A percentile compares a stretch with the other conserved stretches of the same genome.
Conservation (phyloP, 331 rosid genomes). For the Stylosanthes scabra region DNA sequence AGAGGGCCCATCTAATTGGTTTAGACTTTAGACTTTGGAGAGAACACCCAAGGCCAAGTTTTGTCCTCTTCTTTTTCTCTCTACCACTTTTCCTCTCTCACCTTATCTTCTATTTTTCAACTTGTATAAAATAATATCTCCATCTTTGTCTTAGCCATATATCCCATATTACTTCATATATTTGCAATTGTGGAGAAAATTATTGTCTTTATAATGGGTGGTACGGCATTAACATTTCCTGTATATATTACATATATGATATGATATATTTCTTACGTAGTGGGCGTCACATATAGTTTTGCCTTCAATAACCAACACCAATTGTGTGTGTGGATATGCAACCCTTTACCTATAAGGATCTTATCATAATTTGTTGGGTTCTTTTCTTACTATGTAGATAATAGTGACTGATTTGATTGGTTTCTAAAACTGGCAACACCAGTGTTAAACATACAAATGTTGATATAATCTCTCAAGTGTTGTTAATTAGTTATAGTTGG, state of each 20-base stretch:
- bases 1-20: conserved; percentile 45
- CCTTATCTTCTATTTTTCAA: conserved; percentile 46
- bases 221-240: conserved; percentile 25
- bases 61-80: conserved; percentile 32
- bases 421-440: no score
- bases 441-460: no score
- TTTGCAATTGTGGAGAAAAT: conserved; percentile 47
- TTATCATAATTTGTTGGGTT: not conserved
- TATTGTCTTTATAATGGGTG: conserved; percentile 50
- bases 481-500: no score
- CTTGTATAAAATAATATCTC: conserved; percentile 33
- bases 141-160: conserved; percentile 33
- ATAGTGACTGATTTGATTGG: no score
- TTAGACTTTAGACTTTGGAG: conserved; percentile 30
- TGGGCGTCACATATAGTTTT: conserved; percentile 10
- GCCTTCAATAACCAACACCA: not conserved
- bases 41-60: conserved; percentile 55
- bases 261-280: not conserved
- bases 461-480: no score
- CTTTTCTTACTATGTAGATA: not conserved
- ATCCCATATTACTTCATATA: conserved; percentile 46
- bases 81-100: conserved; percentile 42
- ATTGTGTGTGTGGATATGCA: conserved; percentile 12
- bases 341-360: not conserved
- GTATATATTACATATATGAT: no score